Conservation (phyloP, 1,284 basidiomycete species). For the Fomes fomentarius region DNA sequence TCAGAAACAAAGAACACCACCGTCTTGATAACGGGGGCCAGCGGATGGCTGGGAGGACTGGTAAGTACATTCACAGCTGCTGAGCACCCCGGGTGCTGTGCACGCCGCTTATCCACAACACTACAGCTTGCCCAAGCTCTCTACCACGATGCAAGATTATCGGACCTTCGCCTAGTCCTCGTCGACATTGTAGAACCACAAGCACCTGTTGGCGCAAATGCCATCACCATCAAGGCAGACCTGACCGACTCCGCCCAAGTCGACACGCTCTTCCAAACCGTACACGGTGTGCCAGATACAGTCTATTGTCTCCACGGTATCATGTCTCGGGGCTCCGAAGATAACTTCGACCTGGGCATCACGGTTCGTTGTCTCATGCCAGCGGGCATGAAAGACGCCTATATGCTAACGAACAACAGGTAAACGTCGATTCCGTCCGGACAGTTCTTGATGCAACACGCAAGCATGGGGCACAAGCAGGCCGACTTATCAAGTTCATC, state of each 20-base stretch:
- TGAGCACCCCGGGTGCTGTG: no score
- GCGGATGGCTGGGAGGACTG: slow-evolving; percentile 49
- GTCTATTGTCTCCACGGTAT: slow-evolving; percentile 68
- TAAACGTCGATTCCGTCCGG: slow-evolving; percentile 66
- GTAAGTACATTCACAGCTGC: no score
- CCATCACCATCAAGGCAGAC: slow-evolving; percentile 51
- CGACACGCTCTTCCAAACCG: slow-evolving; percentile 42
- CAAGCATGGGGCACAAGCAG: slow-evolving; percentile 38
- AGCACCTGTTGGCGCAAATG: slow-evolving; percentile 40
- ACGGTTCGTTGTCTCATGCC: slow-evolving; percentile 34
- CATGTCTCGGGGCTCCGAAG: slow-evolving; percentile 72
- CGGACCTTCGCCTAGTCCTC: slow-evolving; percentile 52
- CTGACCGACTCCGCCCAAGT: slow-evolving; percentile 47
- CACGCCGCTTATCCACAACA: no score
- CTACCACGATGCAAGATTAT: slow-evolving; percentile 37
- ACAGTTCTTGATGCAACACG: slow-evolving; percentile 52
- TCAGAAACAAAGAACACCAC: slow-evolving; percentile 29
- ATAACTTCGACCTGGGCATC: slow-evolving; percentile 63
- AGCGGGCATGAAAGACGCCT: no score
- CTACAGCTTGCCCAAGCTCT: slow-evolving; percentile 42
- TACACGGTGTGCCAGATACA: slow-evolving; percentile 45
- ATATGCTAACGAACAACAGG: no score
- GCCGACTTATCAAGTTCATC: slow-evolving; percentile 51
- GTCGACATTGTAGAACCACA: slow-evolving; percentile 58
- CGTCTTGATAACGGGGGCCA: slow-evolving; percentile 61